phyloP scores from a whole-genome alignment of 2,329 filamentous ascomycete genomes.

The Paecilomyces sp. region DNA sequence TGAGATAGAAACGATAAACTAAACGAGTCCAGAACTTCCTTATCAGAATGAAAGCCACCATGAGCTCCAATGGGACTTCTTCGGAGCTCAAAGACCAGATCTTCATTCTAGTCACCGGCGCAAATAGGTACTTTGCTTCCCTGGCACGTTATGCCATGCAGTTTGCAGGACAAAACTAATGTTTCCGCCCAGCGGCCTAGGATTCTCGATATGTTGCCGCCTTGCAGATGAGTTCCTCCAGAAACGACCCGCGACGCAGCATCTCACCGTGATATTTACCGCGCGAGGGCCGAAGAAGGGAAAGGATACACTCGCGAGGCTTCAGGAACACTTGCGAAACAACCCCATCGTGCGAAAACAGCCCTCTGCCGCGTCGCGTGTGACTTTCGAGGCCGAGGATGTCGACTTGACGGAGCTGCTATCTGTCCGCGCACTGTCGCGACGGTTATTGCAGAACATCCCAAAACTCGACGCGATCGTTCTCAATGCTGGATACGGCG shows the following conservation, averaged over 20 bases:
- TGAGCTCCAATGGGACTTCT: background rate
- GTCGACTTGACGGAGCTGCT: constrained; percentile 52
- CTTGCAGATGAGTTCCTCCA: constrained; percentile 84
- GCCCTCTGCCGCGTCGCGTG: constrained; percentile 15
- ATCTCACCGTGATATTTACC: constrained; percentile 74
- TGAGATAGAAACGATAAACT: background rate
- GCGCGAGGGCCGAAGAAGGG: constrained; percentile 72
- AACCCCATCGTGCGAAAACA: background rate
- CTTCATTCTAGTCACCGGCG: constrained; percentile 68
- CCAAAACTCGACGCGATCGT: constrained; percentile 72
- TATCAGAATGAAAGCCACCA: background rate
- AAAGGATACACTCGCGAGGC: constrained; percentile 58
- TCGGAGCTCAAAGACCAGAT: constrained; percentile 15
- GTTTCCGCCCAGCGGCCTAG: constrained; percentile 61
- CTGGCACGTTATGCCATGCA: background rate
- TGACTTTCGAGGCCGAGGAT: constrained; percentile 50
- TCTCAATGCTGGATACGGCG: constrained; percentile 83
- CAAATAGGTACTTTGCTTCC: constrained; percentile 61
- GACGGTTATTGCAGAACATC: constrained; percentile 43
- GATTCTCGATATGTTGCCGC: constrained; percentile 73
- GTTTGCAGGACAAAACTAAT: constrained; percentile 2
- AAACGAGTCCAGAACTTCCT: background rate
- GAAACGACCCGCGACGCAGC: constrained; percentile 57
- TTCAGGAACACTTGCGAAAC: constrained; percentile 55
- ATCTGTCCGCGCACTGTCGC: constrained; percentile 48